Evolutionary conservation across 2,329 filamentous ascomycete species (phyloP).

Genomic region (Pseudohalonectria lignicola): DNA sequence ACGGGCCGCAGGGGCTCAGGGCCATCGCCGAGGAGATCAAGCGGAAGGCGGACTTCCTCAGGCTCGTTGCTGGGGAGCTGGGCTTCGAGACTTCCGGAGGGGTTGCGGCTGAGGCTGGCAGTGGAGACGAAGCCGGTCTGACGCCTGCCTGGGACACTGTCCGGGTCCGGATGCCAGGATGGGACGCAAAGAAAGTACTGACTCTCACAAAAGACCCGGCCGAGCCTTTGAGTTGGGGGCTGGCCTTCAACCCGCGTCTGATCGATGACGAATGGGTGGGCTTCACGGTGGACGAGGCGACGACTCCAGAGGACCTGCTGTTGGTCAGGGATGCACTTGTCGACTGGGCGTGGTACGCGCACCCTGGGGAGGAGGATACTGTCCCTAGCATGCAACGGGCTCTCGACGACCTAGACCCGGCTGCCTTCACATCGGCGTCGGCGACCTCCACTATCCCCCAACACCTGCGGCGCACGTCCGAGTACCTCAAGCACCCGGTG

Average conservation of each 20-base stretch:
- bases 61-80: slow-evolving; percentile 48
- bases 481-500: slow-evolving; percentile 78
- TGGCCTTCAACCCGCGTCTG: neutral
- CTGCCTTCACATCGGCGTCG: slow-evolving; percentile 8
- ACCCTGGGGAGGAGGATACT: too few species aligned
- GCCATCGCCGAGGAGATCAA: slow-evolving; percentile 72
- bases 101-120: too few species aligned
- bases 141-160: slow-evolving; percentile 2
- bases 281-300: slow-evolving; percentile 65
- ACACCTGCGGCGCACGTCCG: slow-evolving; percentile 56
- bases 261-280: slow-evolving; percentile 33
- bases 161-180: slow-evolving; percentile 12
- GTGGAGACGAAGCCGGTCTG: too few species aligned
- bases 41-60: slow-evolving; percentile 58
- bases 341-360: too few species aligned
- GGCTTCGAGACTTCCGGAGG: slow-evolving; percentile 56
- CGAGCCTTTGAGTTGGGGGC: too few species aligned
- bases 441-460: slow-evolving; percentile 36
- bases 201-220: too few species aligned
- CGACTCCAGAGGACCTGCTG: slow-evolving; percentile 7
- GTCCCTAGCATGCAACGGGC: too few species aligned
- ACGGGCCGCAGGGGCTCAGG: slow-evolving; percentile 74
- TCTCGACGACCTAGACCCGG: neutral
- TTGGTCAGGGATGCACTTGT: too few species aligned
- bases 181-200: too few species aligned